These are phyloP conservation scores for Cladorrhinum sp. DNA, from an alignment of 2,329 filamentous ascomycete genomes.

Conservation along the genomic window DNA sequence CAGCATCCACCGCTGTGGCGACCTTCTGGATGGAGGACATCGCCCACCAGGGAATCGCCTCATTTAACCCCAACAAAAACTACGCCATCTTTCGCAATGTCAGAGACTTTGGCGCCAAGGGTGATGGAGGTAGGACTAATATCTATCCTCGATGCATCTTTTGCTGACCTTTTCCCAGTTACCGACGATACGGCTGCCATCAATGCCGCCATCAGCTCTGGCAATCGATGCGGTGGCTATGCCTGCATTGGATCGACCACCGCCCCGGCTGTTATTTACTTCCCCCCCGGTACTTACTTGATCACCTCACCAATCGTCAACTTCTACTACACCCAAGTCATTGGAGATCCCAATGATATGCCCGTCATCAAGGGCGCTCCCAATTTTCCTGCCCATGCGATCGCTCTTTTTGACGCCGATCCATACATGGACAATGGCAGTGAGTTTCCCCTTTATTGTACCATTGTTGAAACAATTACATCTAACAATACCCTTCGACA, in stretches of 20 bases:
- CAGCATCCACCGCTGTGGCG: constrained; percentile 22
- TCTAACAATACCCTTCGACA: background rate
- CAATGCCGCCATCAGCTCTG: constrained; percentile 43
- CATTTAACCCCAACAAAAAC: constrained; percentile 41
- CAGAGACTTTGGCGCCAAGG: constrained; percentile 42
- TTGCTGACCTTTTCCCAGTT: constrained; percentile 27
- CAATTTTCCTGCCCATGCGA: constrained; percentile 40
- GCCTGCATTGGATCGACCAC: constrained; percentile 34
- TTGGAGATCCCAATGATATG: constrained; percentile 63
- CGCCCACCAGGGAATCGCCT: constrained; percentile 44
- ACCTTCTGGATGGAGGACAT: constrained; percentile 45
- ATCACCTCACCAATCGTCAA: constrained; percentile 67
- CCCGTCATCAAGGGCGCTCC: constrained; percentile 53
- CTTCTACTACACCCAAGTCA: constrained; percentile 76
- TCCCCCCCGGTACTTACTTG: constrained; percentile 54
- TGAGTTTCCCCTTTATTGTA: constrained; percentile 1
- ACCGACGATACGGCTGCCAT: constrained; percentile 58
- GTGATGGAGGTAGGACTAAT: constrained; percentile 33
- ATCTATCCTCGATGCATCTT: too few species aligned
- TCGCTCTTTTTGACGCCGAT: constrained; percentile 48
- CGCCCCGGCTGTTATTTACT: constrained; percentile 31
- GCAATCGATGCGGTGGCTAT: constrained; percentile 42
- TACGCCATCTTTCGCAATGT: constrained; percentile 50
- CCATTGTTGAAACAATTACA: background rate
- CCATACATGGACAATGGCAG: constrained; percentile 34